Conservation (phyloP, 495 filamentous ascomycete genomes). For the Aspergillus indologenus region DNA sequence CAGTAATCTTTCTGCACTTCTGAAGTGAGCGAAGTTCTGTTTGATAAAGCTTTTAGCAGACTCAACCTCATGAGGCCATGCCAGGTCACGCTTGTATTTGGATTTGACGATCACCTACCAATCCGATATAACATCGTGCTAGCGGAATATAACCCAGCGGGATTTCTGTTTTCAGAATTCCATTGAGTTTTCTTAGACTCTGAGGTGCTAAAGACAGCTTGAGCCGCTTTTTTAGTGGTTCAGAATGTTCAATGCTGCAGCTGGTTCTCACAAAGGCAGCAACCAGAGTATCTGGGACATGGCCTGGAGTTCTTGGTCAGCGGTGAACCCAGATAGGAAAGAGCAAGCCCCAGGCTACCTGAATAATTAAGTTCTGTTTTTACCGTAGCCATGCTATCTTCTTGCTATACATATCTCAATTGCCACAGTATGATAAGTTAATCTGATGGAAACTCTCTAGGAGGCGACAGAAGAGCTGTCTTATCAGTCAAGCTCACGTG, state of each 20-base stretch:
- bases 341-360: conserved; percentile 18
- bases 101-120: conserved; percentile 27
- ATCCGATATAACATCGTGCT: conserved; percentile 29
- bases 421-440: background rate
- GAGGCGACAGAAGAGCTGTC: conserved; percentile 5
- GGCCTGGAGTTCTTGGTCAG: conserved; percentile 20
- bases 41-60: background rate
- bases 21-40: background rate
- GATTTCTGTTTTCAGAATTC: conserved; percentile 19
- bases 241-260: conserved; percentile 13
- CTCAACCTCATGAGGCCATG: background rate
- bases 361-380: conserved; percentile 20
- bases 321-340: background rate
- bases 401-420: conserved; percentile 2
- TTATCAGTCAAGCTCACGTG: conserved; percentile 31
- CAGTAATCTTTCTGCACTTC: conserved; percentile 7
- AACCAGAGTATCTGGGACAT: conserved; percentile 26
- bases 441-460: background rate
- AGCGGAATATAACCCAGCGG: conserved; percentile 40
- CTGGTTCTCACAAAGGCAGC: conserved; percentile 22
- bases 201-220: conserved; percentile 25
- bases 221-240: conserved; percentile 36
- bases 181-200: conserved; percentile 23
- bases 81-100: background rate
- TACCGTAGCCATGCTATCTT: conserved; percentile 26